Evolutionary conservation across 225 moss, liverwort and hornwort genomes (phyloP).

Genomic region (Lunularia cruciata): DNA sequence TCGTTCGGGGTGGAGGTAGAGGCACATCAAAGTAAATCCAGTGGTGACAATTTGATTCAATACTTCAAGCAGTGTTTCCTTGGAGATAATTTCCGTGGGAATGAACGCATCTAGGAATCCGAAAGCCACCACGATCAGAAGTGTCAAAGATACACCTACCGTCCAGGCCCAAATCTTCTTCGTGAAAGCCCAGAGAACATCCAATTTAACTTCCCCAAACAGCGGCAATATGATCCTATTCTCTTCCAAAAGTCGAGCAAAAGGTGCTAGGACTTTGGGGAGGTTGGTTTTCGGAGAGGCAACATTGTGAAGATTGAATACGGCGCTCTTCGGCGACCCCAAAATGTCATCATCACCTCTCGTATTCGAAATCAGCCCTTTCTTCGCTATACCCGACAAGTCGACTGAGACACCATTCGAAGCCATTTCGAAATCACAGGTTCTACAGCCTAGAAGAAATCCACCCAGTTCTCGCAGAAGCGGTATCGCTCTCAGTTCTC

Average conservation of each 20-base stretch:
- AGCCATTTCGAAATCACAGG: conserved; percentile 12
- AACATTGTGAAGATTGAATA: conserved; percentile 16
- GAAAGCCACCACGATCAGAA: conserved; percentile 90
- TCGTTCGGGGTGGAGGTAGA: conserved; percentile 74
- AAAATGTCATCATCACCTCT: conserved; percentile 26
- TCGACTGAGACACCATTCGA: conserved; percentile 2
- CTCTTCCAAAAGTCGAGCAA: conserved; percentile 53
- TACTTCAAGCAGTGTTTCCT: conserved; percentile 76
- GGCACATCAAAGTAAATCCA: conserved; percentile 78
- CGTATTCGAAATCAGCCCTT: conserved; percentile 34
- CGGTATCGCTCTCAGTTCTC: conserved; percentile 1
- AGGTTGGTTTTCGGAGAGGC: conserved; percentile 21
- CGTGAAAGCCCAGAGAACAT: conserved; percentile 30
- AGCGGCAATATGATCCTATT: conserved; percentile 64
- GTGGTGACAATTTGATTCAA: conserved; percentile 89
- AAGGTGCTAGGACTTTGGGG: conserved; percentile 44
- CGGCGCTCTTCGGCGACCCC: conserved; percentile 3
- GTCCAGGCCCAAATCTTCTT: conserved; percentile 64
- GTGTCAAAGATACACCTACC: conserved; percentile 68
- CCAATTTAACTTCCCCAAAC: conserved; percentile 69
- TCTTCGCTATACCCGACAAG: conserved; percentile 12
- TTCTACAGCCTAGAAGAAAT: not conserved
- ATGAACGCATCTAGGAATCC: conserved; percentile 73
- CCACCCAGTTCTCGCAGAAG: not conserved
- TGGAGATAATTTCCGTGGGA: conserved; percentile 53